A percentile compares a stretch with the other conserved stretches of the same genome.
phyloP scores from a whole-genome alignment of 345 rosid genomes.

The Hibiscus mutabilis region DNA sequence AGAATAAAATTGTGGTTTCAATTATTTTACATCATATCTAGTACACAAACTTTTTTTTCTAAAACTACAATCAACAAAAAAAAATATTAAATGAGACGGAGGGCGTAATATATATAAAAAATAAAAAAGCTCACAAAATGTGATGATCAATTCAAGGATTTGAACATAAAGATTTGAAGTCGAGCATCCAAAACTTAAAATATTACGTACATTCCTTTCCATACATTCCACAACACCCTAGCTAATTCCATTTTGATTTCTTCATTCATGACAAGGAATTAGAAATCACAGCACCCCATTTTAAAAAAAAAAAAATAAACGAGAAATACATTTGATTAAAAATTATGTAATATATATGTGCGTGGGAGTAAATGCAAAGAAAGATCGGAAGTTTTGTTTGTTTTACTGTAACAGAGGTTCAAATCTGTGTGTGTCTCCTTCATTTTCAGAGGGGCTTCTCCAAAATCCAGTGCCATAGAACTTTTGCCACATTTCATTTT shows the following conservation, averaged over 20 bases:
- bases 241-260: background rate
- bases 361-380: background rate
- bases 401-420: no score
- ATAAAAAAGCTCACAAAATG: background rate
- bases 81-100: no score
- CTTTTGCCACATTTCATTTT: slow-evolving; percentile 59
- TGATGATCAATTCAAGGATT: background rate
- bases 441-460: slow-evolving; percentile 37
- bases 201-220: background rate
- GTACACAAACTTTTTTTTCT: no score
- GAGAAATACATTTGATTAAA: background rate
- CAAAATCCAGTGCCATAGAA: slow-evolving; percentile 61
- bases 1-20: no score
- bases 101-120: no score
- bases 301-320: background rate
- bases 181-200: background rate
- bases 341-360: background rate
- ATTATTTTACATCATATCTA: no score
- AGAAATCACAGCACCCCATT: background rate
- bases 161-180: background rate
- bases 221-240: background rate
- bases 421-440: no score
- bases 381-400: no score
- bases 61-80: no score
- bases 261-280: background rate